Evolutionary conservation across 2,329 filamentous ascomycete genomes (phyloP).

Genomic region (Pyrenochaeta sp.): DNA sequence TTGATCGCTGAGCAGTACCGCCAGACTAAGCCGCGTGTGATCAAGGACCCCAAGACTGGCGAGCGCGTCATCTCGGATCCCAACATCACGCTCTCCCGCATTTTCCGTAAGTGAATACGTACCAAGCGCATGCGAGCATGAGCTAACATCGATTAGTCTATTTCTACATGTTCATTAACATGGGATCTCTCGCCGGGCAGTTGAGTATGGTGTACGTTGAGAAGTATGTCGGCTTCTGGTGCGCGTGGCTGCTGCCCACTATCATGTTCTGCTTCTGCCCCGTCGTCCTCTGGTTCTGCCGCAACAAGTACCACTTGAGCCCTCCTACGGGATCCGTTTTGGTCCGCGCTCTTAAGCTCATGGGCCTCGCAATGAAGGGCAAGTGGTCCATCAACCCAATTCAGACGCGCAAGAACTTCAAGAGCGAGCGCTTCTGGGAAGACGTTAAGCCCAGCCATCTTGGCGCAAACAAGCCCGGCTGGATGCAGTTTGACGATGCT

Average conservation of each 20-base stretch:
- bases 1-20: conserved; percentile 76
- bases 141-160: conserved; percentile 19
- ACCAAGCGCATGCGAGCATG: no score
- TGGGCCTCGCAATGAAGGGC: conserved; percentile 68
- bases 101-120: conserved; percentile 52
- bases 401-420: conserved; percentile 66
- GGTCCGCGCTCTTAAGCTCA: conserved; percentile 70
- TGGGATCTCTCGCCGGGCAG: conserved; percentile 73
- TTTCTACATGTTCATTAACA: conserved; percentile 64
- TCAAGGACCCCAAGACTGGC: conserved; percentile 62
- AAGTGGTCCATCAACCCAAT: conserved; percentile 70
- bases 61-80: conserved; percentile 77
- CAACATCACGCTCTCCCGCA: conserved; percentile 71
- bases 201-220: conserved; percentile 78
- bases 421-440: conserved; percentile 70
- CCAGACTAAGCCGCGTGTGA: conserved; percentile 65
- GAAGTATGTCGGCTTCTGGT: conserved; percentile 79
- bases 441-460: conserved; percentile 72
- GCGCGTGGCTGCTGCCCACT: conserved; percentile 74
- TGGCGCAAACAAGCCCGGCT: conserved; percentile 65
- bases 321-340: conserved; percentile 78
- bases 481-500: conserved; percentile 85
- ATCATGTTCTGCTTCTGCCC: conserved; percentile 70
- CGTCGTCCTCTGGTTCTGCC: conserved; percentile 65
- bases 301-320: conserved; percentile 68